These are phyloP conservation scores for Penicillium argentinense DNA, from an alignment of 495 filamentous ascomycete genomes.

Conservation along the genomic window DNA sequence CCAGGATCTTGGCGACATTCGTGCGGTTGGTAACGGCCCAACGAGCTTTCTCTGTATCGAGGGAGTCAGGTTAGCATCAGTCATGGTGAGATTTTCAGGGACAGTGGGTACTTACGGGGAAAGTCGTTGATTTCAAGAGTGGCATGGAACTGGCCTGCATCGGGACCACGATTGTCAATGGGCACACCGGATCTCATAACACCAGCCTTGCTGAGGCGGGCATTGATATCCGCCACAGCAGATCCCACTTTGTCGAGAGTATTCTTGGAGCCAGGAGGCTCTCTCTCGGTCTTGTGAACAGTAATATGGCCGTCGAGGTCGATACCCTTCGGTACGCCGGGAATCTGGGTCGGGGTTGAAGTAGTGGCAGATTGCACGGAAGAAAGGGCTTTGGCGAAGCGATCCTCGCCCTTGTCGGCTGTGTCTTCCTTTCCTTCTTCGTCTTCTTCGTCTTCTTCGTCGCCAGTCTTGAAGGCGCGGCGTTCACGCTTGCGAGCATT, in stretches of 20 bases:
- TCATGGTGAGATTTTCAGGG: no score
- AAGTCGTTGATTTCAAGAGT: conserved; percentile 99
- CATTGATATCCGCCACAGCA: conserved; percentile 83
- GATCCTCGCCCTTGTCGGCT: conserved; percentile 53
- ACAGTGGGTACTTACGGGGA: conserved; percentile 61
- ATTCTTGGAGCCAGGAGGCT: conserved; percentile 56
- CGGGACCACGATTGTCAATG: conserved; percentile 97
- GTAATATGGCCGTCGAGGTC: conserved; percentile 74
- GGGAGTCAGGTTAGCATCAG: conserved; percentile 24
- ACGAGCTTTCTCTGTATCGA: conserved; percentile 83
- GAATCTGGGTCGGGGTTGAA: conserved; percentile 41
- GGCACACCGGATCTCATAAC: conserved; percentile 88
- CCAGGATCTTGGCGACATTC: conserved; percentile 97
- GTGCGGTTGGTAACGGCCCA: conserved; percentile 99
- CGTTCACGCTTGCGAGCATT: conserved; percentile 79
- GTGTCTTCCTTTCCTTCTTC: conserved; percentile 77
- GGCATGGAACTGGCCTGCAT: conserved; percentile 95
- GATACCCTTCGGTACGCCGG: conserved; percentile 61
- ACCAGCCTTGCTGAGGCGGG: conserved; percentile 79
- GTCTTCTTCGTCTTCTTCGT: conserved; percentile 82
- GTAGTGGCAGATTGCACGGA: conserved; percentile 58
- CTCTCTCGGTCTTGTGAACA: conserved; percentile 71
- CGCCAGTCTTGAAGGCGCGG: conserved; percentile 85
- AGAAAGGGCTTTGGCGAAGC: conserved; percentile 64
- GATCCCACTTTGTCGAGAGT: conserved; percentile 80